Evolutionary conservation across 495 filamentous ascomycete species (phyloP).

Genomic region (Lepidopterella palustris): DNA sequence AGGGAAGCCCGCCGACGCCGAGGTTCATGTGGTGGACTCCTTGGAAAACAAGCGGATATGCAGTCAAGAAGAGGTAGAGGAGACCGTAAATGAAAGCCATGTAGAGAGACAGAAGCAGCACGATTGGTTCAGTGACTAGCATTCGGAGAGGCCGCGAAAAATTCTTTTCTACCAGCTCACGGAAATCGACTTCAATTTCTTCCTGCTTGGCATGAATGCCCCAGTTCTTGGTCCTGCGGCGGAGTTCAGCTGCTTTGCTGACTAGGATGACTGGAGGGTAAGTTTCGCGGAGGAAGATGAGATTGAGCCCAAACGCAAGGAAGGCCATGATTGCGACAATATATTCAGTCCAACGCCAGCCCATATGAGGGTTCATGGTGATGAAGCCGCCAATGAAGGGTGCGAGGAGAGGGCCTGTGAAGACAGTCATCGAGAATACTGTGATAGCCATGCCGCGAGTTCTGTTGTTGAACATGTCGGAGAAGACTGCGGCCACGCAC

Average conservation of each 20-base stretch:
- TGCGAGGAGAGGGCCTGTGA: conserved; percentile 71
- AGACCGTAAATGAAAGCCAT: conserved; percentile 59
- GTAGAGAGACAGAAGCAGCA: conserved; percentile 66
- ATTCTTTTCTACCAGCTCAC: conserved; percentile 74
- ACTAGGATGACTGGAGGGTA: conserved; percentile 79
- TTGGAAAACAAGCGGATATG: conserved; percentile 75
- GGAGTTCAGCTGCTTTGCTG: conserved; percentile 67
- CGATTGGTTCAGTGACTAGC: conserved; percentile 74
- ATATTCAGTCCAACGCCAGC: conserved; percentile 87
- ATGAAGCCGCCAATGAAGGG: conserved; percentile 87
- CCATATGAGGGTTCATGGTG: conserved; percentile 49
- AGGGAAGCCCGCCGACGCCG: conserved; percentile 67
- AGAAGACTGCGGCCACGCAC: conserved; percentile 73
- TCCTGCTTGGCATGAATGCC: conserved; percentile 92
- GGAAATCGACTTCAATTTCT: conserved; percentile 80
- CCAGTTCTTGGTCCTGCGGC: conserved; percentile 81
- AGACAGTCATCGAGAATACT: conserved; percentile 77
- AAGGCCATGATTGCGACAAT: conserved; percentile 68
- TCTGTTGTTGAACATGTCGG: conserved; percentile 78
- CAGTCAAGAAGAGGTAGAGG: conserved; percentile 74
- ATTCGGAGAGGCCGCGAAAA: conserved; percentile 74
- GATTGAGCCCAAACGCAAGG: conserved; percentile 58
- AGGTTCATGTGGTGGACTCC: conserved; percentile 58
- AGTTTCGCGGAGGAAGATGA: conserved; percentile 72
- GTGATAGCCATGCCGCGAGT: conserved; percentile 75